A percentile compares a stretch with the other conserved stretches of the same genome.
Conservation (phyloP, 1,139 yeast genomes). For the Candida sanyaensis region DNA sequence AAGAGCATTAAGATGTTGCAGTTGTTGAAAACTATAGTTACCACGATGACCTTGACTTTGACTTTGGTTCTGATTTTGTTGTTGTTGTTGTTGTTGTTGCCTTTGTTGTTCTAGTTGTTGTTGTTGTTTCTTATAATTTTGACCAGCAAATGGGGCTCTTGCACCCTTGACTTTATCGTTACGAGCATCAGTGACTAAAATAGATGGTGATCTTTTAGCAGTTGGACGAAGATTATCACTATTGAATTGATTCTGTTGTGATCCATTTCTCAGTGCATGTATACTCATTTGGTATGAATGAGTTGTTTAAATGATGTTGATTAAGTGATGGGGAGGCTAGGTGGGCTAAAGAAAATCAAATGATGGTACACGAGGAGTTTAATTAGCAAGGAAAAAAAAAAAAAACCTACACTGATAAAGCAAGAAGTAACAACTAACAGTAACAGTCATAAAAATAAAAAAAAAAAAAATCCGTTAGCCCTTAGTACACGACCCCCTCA, state of each 20-base stretch:
- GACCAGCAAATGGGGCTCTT: slow-evolving; percentile 87
- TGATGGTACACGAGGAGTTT: neutral
- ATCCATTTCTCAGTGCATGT: slow-evolving; percentile 6
- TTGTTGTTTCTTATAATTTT: slow-evolving; percentile 44
- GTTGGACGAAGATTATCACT: slow-evolving; percentile 46
- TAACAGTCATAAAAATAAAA: too few species aligned
- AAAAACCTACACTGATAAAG: too few species aligned
- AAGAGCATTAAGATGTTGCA: slow-evolving; percentile 22
- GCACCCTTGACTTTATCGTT: slow-evolving; percentile 56
- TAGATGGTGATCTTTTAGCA: slow-evolving; percentile 91
- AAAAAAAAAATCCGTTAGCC: too few species aligned
- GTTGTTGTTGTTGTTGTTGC: slow-evolving; percentile 16
- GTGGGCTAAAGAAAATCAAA: neutral
- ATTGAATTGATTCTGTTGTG: slow-evolving; percentile 5
- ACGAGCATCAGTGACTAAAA: slow-evolving; percentile 86
- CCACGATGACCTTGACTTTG: slow-evolving; percentile 9
- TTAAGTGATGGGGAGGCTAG: too few species aligned
- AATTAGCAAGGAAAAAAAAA: too few species aligned
- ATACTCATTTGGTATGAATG: neutral
- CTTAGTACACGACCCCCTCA: neutral
- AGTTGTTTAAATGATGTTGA: too few species aligned
- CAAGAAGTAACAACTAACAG: too few species aligned
- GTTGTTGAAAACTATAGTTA: slow-evolving; percentile 17
- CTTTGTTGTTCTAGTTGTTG: slow-evolving; percentile 21
- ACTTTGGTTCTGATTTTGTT: neutral